Conservation (phyloP, 345 rosid species). For the Eucalyptus decipiens region DNA sequence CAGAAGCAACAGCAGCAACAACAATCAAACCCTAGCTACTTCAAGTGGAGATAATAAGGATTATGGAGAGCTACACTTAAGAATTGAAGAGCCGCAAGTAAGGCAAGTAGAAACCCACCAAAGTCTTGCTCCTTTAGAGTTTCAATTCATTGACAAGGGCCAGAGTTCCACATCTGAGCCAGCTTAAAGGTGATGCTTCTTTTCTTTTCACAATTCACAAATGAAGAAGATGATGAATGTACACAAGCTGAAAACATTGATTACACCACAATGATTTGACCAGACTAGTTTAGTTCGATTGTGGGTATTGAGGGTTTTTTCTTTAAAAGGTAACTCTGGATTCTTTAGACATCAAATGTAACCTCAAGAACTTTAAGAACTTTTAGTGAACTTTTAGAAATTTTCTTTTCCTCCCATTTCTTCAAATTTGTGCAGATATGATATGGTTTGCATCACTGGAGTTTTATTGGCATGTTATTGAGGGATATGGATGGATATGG, state of each 20-base stretch:
- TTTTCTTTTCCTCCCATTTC: neutral
- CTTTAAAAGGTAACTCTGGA: neutral
- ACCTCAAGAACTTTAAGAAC: neutral
- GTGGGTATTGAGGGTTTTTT: neutral
- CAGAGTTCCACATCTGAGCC: slow-evolving; percentile 9
- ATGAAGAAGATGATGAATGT: neutral
- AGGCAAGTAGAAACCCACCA: neutral
- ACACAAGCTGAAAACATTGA: neutral
- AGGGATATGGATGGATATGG: neutral
- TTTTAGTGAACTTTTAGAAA: neutral
- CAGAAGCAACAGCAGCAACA: neutral
- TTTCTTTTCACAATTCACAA: neutral
- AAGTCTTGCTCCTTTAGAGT: slow-evolving; percentile 2
- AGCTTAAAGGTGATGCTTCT: neutral
- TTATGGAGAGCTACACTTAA: slow-evolving; percentile 11
- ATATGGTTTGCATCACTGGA: neutral
- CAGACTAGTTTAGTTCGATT: neutral
- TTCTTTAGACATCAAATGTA: neutral
- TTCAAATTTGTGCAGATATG: neutral
- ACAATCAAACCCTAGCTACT: neutral
- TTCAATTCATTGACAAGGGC: slow-evolving; percentile 41
- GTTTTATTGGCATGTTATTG: neutral
- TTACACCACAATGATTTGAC: neutral
- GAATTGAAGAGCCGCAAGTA: neutral
- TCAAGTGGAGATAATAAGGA: slow-evolving; percentile 1